Evolutionary conservation across 148 eudicot genomes (phyloP), one percentile per base, ranked within the genome.

Genomic region (Dianthus caryophyllus): DNA sequence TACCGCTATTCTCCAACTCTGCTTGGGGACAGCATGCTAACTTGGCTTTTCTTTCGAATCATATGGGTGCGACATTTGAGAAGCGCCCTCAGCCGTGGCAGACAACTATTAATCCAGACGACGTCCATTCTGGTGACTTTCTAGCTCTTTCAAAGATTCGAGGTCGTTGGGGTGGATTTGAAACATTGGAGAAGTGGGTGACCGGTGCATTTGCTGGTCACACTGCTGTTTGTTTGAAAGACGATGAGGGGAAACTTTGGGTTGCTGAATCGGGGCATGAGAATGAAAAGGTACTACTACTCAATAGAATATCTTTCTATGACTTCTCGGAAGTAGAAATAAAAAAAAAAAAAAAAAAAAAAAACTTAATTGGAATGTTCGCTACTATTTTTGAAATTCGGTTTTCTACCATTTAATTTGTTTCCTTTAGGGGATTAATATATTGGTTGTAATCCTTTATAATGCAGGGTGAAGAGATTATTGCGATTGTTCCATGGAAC

Each of bases 81-180:
- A 90, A 82, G 74, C 96, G 96, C 67, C 76, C 83, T 54, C 84
- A 79, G 71, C 95, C 98, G 49, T 88, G 96, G 87, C 82, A 79
- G 71, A 67, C 87, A 39, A 83, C 78, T 30, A 86, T 88, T 57
- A 82, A 88, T 75, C 92, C 96, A 1, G 85, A 80, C 53, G 98
- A 94, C 77, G 92, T 94, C 62, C 96, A 94, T 75, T 80, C 98
- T 73, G 98, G 97, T 73, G 98, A 94, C 69, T 94, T 94, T 72
- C 75, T 94, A 71, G 98, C 98, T 9, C 84, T 94, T 49, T 90
- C 97, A n/a, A 94, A 94, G 83, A 90, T 94, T 66, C 92, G 97
- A 56, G 98, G 98, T 49, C 87, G 98, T 64, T 94, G 98, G 98
- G 98, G 98, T 77, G 98, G 97, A 75, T 94, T 94, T 77, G 98